phyloP scores from a whole-genome alignment of 2,329 filamentous ascomycete genomes.

The Beauveria sp. region DNA sequence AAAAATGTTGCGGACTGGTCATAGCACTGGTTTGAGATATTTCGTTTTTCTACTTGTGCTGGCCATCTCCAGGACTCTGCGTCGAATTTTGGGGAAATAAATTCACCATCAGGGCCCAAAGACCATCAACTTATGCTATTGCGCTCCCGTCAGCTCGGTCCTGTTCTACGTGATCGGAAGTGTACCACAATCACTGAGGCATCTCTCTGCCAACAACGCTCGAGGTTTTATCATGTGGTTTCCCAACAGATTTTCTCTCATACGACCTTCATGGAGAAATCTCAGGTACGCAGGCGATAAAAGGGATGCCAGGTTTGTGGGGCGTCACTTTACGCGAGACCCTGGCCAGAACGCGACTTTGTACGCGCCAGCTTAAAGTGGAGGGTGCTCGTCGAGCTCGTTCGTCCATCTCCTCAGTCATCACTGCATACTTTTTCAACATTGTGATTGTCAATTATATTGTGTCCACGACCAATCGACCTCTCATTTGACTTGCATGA shows the following conservation, averaged over 20 bases:
- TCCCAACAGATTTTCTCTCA: no score
- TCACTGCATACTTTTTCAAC: not conserved
- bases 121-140: no score
- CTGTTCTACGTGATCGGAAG: no score
- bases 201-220: no score
- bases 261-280: no score
- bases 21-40: slow-evolving; percentile 19
- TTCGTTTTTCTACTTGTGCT: slow-evolving; percentile 18
- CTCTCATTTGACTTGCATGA: not conserved
- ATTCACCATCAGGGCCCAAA: no score
- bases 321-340: slow-evolving; percentile 7
- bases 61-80: slow-evolving; percentile 16
- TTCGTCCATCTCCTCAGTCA: not conserved
- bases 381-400: not conserved
- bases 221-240: no score
- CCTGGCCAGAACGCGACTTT: slow-evolving; percentile 7
- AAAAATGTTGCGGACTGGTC: slow-evolving; percentile 17
- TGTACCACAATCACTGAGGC: no score
- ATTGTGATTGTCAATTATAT: not conserved
- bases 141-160: no score
- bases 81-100: not conserved
- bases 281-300: not conserved
- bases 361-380: slow-evolving; percentile 5
- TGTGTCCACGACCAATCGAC: not conserved
- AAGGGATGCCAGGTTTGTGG: no score